phyloP scores from a whole-genome alignment of 2,329 filamentous ascomycete genomes.

The Truncatella angustata region DNA sequence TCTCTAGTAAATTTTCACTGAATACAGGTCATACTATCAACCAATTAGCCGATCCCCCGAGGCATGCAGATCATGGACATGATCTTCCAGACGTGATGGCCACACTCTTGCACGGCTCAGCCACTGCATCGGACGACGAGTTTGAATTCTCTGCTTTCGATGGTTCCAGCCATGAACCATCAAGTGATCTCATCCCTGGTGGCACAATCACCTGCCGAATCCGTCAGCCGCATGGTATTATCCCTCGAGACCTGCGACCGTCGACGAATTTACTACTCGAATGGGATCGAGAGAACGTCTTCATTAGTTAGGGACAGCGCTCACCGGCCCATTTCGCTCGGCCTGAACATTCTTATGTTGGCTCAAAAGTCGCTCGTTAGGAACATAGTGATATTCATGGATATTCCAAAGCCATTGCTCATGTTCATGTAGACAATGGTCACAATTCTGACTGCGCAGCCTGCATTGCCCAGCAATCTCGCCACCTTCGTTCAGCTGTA shows the following conservation, averaged over 20 bases:
- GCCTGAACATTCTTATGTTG: slow-evolving; percentile 25
- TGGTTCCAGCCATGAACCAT: neutral
- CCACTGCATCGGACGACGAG: neutral
- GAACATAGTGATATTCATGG: slow-evolving; percentile 23
- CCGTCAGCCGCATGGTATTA: slow-evolving; percentile 27
- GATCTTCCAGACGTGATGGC: neutral
- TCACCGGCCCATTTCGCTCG: slow-evolving; percentile 18
- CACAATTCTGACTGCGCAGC: slow-evolving; percentile 3
- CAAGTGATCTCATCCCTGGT: slow-evolving; percentile 21
- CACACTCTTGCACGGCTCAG: neutral
- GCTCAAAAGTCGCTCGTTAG: slow-evolving; percentile 19
- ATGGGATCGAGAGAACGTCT: slow-evolving; percentile 24
- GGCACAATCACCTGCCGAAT: slow-evolving; percentile 34
- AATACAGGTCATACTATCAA: too few species aligned
- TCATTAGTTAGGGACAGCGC: slow-evolving; percentile 30
- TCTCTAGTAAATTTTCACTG: too few species aligned
- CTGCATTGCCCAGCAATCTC: neutral
- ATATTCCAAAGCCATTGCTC: slow-evolving; percentile 5
- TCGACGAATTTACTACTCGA: slow-evolving; percentile 15
- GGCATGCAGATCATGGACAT: neutral
- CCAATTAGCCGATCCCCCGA: too few species aligned
- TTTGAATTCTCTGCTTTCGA: neutral
- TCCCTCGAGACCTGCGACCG: slow-evolving; percentile 16
- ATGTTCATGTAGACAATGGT: slow-evolving; percentile 5
- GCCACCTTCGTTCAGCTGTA: slow-evolving; percentile 14